phyloP scores from a whole-genome alignment of 495 filamentous ascomycete genomes.

The Aspergillus affinis region DNA sequence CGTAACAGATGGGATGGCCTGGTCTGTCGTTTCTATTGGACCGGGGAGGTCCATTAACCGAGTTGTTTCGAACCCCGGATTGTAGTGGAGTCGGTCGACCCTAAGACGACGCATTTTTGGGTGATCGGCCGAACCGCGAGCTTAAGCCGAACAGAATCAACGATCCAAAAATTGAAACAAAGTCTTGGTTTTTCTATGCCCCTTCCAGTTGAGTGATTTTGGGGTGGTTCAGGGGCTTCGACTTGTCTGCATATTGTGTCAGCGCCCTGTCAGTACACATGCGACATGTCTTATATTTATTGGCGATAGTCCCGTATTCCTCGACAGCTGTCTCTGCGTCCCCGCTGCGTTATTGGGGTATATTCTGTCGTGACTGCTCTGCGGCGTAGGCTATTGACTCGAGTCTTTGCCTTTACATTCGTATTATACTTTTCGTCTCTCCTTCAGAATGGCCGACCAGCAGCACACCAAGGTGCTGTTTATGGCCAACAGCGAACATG shows the following conservation, averaged over 20 bases:
- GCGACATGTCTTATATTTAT: not conserved
- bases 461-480: slow-evolving; percentile 37
- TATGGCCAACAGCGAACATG: slow-evolving; percentile 56
- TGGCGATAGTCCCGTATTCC: not conserved
- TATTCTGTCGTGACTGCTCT: no score
- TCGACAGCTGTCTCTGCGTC: no score
- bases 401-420: not conserved
- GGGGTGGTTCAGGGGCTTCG: not conserved
- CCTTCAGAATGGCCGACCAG: slow-evolving; percentile 3
- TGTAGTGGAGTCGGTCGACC: not conserved
- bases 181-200: no score
- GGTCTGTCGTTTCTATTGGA: no score
- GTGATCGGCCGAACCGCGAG: not conserved
- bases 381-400: no score
- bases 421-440: not conserved
- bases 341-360: no score
- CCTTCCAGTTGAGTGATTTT: no score
- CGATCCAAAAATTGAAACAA: not conserved
- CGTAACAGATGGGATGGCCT: not conserved
- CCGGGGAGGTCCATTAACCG: not conserved
- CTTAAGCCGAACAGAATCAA: not conserved
- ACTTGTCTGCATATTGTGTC: not conserved
- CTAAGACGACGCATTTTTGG: not conserved
- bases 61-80: not conserved
- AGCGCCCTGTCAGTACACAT: not conserved